Evolutionary conservation across 768 basidiomycete species (phyloP), one percentile per base, ranked within the genome.

Genomic region (Dentipellis sp.): DNA sequence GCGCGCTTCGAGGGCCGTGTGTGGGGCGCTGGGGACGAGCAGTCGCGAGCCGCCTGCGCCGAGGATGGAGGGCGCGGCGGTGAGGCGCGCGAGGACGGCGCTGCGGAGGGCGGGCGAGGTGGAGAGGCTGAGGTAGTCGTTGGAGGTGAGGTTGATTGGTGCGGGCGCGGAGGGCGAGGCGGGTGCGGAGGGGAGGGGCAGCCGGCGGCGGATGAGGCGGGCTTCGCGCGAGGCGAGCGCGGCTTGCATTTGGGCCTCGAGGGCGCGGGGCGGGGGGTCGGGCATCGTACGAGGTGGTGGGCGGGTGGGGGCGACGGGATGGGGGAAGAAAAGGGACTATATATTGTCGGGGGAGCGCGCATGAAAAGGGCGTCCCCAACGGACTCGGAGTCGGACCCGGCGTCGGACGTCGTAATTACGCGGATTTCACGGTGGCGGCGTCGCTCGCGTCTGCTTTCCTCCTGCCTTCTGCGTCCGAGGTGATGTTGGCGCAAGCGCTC

Each of bases 41-140:
- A 98, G 76, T 5, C 94, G 76, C 5, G 92, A 95, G 12, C 92
- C 93, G 0, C 91, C 84, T 1, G 94, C 89, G 16, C 94, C 94
- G 23, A 94, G 78, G 49, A 94, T 76, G 21, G 77, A 71, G n/a
- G 77, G 80, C 0, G 78, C 72, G 0, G 55, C 51, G 2, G 67
- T 61, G 11, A 90, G 76, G 54, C 79, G 77, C 2, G 63, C 35
- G 36, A 94, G 75, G 64, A 92, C 87, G 9, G 69, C 72, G 0
- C 67, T 53, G 29, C 86, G 84, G 11, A 94, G 75, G 17, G 62
- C 58, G 1, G 75, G 63, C 2, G 84, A 89, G 17, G 73, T 68
- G 1, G 92, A 74, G 22, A 97, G 77, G 0, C 91, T 92, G 53
- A 97, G 86, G 70, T 94, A 97, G 69, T 97, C 92, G 69, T 95